phyloP scores from a whole-genome alignment of 1,139 yeast genomes.

The Zygotorulaspora mrakii region DNA sequence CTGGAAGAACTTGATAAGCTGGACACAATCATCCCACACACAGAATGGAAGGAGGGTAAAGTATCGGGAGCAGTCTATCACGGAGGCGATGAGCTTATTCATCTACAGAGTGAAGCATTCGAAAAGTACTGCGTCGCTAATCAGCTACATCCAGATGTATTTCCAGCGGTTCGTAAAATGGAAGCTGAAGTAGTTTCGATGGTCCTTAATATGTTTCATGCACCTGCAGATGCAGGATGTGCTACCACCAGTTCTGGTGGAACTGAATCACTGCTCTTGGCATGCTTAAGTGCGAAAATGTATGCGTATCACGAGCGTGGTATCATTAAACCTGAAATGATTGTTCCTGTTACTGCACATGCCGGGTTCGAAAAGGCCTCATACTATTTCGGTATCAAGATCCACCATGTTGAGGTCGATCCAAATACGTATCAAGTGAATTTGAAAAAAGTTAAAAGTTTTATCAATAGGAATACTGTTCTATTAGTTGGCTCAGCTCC shows the following conservation, averaged over 20 bases:
- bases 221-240: conserved; percentile 58
- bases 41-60: conserved; percentile 79
- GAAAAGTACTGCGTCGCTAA: conserved; percentile 79
- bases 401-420: conserved; percentile 77
- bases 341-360: conserved; percentile 86
- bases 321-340: conserved; percentile 72
- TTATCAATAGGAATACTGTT: conserved; percentile 75
- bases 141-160: conserved; percentile 94
- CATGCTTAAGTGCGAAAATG: conserved; percentile 78
- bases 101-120: conserved; percentile 73
- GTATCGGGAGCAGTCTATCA: conserved; percentile 97
- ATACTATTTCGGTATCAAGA: conserved; percentile 79
- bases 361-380: conserved; percentile 97
- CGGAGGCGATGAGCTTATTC: conserved; percentile 74
- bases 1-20: conserved; percentile 48
- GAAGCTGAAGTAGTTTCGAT: conserved; percentile 92
- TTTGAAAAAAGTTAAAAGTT: conserved; percentile 53
- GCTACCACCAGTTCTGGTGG: conserved; percentile 98
- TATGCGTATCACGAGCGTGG: conserved; percentile 55
- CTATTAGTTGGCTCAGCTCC: conserved; percentile 92
- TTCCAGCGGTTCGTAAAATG: conserved; percentile 95
- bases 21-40: conserved; percentile 49
- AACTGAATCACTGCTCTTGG: conserved; percentile 80
- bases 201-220: conserved; percentile 78
- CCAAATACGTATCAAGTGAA: conserved; percentile 68